phyloP scores from a whole-genome alignment of 208 protist species.

The Porcisia hertigi region DNA sequence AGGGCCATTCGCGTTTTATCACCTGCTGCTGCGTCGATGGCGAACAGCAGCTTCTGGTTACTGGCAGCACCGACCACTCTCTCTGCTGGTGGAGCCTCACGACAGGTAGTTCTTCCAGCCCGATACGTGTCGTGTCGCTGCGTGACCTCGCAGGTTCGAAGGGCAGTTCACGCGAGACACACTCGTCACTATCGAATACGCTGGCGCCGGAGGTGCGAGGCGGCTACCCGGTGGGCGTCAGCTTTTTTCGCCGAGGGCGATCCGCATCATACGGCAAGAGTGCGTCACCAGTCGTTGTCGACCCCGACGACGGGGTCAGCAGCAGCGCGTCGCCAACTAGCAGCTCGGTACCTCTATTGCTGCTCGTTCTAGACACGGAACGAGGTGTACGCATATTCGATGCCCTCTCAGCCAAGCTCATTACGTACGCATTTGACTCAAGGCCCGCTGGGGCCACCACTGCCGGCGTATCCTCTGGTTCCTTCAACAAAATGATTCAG shows the following conservation, averaged over 20 bases:
- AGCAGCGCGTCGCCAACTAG: neutral
- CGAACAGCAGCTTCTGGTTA: conserved; percentile 54
- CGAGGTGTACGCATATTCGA: conserved; percentile 78
- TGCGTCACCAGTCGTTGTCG: neutral
- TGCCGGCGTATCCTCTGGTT: neutral
- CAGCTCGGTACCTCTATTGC: conserved; percentile 34
- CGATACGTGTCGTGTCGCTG: conserved; percentile 59
- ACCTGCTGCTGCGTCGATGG: conserved; percentile 68
- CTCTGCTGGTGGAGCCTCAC: conserved; percentile 68
- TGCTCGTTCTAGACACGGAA: conserved; percentile 78
- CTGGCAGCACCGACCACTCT: conserved; percentile 71
- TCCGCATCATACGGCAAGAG: neutral
- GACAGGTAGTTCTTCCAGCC: conserved; percentile 23
- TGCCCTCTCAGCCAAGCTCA: conserved; percentile 47
- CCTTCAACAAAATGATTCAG: neutral
- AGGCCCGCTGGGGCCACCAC: neutral
- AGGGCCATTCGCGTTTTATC: conserved; percentile 64
- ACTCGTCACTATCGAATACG: neutral
- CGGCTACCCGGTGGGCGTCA: conserved; percentile 78
- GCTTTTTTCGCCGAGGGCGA: conserved; percentile 51
- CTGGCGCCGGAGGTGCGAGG: conserved; percentile 26
- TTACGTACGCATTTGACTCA: conserved; percentile 8
- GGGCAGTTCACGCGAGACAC: neutral
- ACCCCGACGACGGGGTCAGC: neutral
- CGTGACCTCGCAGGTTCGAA: conserved; percentile 23